A percentile compares a stretch with the other conserved stretches of the same genome.
phyloP scores from a whole-genome alignment of 2,329 filamentous ascomycete species.

The Coleophoma cylindrospora region DNA sequence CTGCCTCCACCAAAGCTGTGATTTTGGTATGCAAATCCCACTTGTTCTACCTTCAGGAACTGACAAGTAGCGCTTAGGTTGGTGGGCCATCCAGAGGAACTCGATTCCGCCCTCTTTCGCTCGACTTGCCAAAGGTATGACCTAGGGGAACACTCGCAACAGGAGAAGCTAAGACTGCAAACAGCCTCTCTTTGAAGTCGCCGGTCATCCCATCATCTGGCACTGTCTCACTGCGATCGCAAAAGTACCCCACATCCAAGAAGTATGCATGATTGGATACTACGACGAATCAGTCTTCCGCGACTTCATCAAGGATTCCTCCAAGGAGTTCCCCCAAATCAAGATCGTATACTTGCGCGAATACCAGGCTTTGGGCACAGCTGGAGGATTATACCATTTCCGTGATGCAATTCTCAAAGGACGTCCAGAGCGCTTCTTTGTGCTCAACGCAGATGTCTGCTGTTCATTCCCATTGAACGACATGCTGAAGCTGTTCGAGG shows the following conservation, averaged over 20 bases:
- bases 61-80: conserved; percentile 52
- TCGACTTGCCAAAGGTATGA: conserved; percentile 88
- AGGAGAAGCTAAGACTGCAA: conserved; percentile 3
- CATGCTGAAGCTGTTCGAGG: conserved; percentile 91
- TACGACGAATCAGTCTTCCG: conserved; percentile 97
- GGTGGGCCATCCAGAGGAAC: conserved; percentile 94
- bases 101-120: conserved; percentile 87
- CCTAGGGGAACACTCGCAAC: conserved; percentile 10
- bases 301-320: conserved; percentile 93
- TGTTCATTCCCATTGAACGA: conserved; percentile 95
- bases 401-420: conserved; percentile 97
- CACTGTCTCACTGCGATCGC: conserved; percentile 91
- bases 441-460: conserved; percentile 97
- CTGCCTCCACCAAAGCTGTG: conserved; percentile 79
- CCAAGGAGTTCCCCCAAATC: conserved; percentile 79
- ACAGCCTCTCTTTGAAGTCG: conserved; percentile 95
- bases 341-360: conserved; percentile 94
- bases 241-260: conserved; percentile 86
- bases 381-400: conserved; percentile 97
- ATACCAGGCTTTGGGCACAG: conserved; percentile 93
- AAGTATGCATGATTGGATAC: conserved; percentile 98
- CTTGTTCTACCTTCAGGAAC: conserved; percentile 5
- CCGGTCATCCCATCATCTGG: conserved; percentile 96
- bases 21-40: conserved; percentile 64
- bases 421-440: conserved; percentile 89